Conservation (phyloP, 2,329 filamentous ascomycete species). For the Monosporascus sp. region DNA sequence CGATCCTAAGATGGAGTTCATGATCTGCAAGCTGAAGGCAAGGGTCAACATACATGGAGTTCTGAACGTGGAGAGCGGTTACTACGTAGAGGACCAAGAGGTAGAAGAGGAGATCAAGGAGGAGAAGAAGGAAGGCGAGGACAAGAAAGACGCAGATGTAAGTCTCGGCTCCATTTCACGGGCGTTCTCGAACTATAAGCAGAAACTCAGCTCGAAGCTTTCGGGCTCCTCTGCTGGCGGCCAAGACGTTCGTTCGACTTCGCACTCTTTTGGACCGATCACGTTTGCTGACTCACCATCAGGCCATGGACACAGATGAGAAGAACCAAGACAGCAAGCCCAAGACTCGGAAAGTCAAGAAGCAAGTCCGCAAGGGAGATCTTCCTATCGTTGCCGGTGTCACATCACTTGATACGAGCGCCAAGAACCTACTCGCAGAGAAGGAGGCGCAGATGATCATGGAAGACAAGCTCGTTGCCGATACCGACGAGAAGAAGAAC, state of each 20-base stretch:
- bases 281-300: constrained; percentile 17
- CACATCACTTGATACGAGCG: constrained; percentile 65
- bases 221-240: constrained; percentile 13
- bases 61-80: constrained; percentile 92
- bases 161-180: constrained; percentile 34
- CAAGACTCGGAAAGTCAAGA: constrained; percentile 96
- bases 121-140: constrained; percentile 49
- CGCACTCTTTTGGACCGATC: neutral
- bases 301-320: constrained; percentile 83
- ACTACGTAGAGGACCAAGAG: constrained; percentile 97
- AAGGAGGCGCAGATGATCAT: constrained; percentile 88
- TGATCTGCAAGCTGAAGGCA: constrained; percentile 99
- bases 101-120: constrained; percentile 88
- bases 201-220: constrained; percentile 16
- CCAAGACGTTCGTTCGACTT: constrained; percentile 8
- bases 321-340: constrained; percentile 58
- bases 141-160: constrained; percentile 68
- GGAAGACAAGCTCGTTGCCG: constrained; percentile 96
- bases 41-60: constrained; percentile 94
- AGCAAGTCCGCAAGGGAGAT: constrained; percentile 97
- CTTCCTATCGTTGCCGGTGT: constrained; percentile 82
- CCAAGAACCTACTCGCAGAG: constrained; percentile 67
- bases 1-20: constrained; percentile 90
- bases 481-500: constrained; percentile 99
- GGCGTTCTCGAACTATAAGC: constrained; percentile 10